Evolutionary conservation across 495 filamentous ascomycete genomes (phyloP), one percentile per base, ranked within the genome.

Genomic region (Rhizodiscina lignyota): DNA sequence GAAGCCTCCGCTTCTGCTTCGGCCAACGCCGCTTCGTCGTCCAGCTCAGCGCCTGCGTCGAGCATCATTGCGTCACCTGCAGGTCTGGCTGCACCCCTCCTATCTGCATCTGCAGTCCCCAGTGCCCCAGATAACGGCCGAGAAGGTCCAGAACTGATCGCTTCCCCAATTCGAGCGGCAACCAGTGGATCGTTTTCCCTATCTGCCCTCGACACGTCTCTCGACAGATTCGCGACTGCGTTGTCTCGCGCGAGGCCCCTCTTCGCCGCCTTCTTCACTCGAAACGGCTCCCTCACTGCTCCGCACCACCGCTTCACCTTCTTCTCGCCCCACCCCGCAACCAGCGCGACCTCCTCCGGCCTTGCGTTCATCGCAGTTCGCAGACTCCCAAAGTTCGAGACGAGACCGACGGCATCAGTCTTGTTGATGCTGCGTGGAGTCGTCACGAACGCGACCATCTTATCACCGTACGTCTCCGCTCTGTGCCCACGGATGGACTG

Each of bases 291-390:
- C 34, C 81, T 63, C 4, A 94, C 83, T 3, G 75, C 75, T 34
- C 56, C 66, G 48, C 70, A 79, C 83, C 87, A 96, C 36, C 67
- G 66, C 48, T 75, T 72, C 4, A 94, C 83, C 54, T 96, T 99
- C 61, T 79, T 87, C 61, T 92, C 82, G 13, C 89, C 89, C 86
- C 86, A 96, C 6, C 89, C 89, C 4, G 77, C 67, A 19, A 99
- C 71, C 28, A 80, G 53, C 19, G 71, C 66, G 30, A 96, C 62
- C 54, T 91, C 79, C 46, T 99, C 91, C 1, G 80, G 74, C 10
- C 72, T 64, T 11, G 83, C 86, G 59, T 94, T 96, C 22, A 96
- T 60, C 0, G 87, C 89, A 18, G 78, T 77, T 46, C 77, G 70
- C 21, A 96, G 52, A 37, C 76, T 87, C 4, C 91, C 91, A 60